phyloP scores from a whole-genome alignment of 208 protist genomes.

The Leishmania major region DNA sequence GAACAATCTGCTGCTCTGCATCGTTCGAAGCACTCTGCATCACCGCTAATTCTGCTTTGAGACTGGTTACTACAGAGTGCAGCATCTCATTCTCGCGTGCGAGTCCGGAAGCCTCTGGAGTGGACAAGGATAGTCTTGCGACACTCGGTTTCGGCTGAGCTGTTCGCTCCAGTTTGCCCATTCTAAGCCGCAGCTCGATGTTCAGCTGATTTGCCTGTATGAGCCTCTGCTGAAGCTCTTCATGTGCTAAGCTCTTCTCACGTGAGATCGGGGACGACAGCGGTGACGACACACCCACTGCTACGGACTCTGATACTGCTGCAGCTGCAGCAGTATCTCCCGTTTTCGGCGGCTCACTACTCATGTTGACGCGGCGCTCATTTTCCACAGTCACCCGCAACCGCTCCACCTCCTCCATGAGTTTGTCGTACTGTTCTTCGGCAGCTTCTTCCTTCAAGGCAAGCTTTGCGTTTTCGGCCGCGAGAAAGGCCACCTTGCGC shows the following conservation, averaged over 20 bases:
- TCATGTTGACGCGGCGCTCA: not conserved
- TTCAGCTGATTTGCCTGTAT: constrained; percentile 30
- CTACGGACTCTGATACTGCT: not conserved
- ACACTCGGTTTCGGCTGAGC: not conserved
- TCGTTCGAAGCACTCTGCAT: constrained; percentile 11
- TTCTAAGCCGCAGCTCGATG: constrained; percentile 32
- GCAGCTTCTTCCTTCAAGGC: constrained; percentile 4
- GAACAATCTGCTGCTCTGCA: constrained; percentile 9
- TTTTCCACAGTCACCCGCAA: not conserved
- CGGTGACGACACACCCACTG: not conserved
- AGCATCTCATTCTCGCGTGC: constrained; percentile 16
- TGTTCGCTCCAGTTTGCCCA: constrained; percentile 20
- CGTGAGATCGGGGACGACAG: not conserved
- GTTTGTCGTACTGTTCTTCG: constrained; percentile 38
- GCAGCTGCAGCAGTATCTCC: not conserved
- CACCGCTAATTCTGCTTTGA: constrained; percentile 12
- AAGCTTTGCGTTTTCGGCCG: constrained; percentile 29
- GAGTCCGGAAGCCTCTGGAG: not conserved
- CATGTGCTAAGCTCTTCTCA: not conserved
- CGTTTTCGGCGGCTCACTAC: not conserved
- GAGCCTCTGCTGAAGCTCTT: constrained; percentile 34
- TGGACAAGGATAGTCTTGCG: not conserved
- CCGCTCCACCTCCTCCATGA: constrained; percentile 19
- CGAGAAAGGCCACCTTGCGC: constrained; percentile 26
- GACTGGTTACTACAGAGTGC: constrained; percentile 5